Percentiles rank a stretch among this genome's conserved stretches.
Evolutionary conservation across 495 filamentous ascomycete species (phyloP).

Genomic region (Talaromyces borbonicus): DNA sequence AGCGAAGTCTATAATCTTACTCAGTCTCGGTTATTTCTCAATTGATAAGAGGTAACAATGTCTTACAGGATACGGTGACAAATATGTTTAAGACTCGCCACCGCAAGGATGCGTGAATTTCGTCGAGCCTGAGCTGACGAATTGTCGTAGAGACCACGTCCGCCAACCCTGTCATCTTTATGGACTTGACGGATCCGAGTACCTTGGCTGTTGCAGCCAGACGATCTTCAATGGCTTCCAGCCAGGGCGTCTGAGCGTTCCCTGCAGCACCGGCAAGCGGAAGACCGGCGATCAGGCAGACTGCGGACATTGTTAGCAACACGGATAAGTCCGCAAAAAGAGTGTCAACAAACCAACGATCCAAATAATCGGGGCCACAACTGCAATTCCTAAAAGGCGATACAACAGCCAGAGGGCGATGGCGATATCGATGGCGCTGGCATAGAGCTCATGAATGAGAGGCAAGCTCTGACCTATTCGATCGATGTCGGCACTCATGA

Average conservation of each 20-base stretch:
- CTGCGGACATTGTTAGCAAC: constrained; percentile 11
- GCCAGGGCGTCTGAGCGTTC: constrained; percentile 31
- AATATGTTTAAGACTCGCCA: constrained; percentile 30
- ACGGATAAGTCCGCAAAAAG: not conserved
- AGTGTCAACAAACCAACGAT: constrained; percentile 28
- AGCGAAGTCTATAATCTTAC: constrained; percentile 9
- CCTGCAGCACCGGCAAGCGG: constrained; percentile 10
- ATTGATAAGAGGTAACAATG: not conserved
- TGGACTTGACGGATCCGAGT: constrained; percentile 44
- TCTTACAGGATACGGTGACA: constrained; percentile 21
- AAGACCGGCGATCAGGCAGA: constrained; percentile 9
- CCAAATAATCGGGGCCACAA: constrained; percentile 35
- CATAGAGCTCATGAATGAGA: constrained; percentile 40
- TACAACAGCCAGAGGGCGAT: constrained; percentile 45
- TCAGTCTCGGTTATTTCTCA: constrained; percentile 8
- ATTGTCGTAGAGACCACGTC: constrained; percentile 25
- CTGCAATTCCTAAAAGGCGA: constrained; percentile 35
- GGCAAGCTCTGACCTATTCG: constrained; percentile 26
- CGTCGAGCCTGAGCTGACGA: constrained; percentile 31
- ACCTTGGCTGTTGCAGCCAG: constrained; percentile 40
- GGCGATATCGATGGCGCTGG: constrained; percentile 39
- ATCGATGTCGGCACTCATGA: constrained; percentile 51
- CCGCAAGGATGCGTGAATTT: constrained; percentile 30
- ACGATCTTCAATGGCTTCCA: constrained; percentile 40
- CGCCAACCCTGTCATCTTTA: constrained; percentile 52